A percentile compares a stretch with the other conserved stretches of the same genome.
Conservation (phyloP, 108 stramenopile genomes). For the Cyclotella baltica region DNA sequence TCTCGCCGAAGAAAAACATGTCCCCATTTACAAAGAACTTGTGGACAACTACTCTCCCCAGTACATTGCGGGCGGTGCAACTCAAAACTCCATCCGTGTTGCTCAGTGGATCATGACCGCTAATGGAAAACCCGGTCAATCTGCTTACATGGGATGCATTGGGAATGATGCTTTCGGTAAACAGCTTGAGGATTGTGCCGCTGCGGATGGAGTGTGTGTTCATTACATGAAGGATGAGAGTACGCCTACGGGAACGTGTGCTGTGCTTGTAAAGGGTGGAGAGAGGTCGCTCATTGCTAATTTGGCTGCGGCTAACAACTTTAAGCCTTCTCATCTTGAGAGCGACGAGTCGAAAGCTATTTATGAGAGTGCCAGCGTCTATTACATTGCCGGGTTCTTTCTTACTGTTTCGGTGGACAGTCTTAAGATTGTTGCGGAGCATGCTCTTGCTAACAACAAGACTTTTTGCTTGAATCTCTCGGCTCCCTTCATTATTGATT, state of each 20-base stretch:
- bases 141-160: constrained; percentile 95
- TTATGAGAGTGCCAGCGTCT: constrained; percentile 82
- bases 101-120: constrained; percentile 97
- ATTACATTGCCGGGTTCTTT: constrained; percentile 99
- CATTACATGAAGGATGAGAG: constrained; percentile 96
- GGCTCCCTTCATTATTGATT: constrained; percentile 98
- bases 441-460: constrained; percentile 91
- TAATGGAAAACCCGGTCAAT: constrained; percentile 62
- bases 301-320: constrained; percentile 99
- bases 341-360: constrained; percentile 94
- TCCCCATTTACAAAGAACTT: constrained; percentile 92
- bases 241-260: constrained; percentile 98
- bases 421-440: constrained; percentile 91
- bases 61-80: constrained; percentile 99
- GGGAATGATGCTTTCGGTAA: constrained; percentile 91
- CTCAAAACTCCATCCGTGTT: constrained; percentile 99
- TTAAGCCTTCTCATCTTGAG: constrained; percentile 92
- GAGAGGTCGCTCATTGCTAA: constrained; percentile 97
- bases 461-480: constrained; percentile 96
- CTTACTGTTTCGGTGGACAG: constrained; percentile 96
- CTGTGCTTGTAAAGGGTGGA: constrained; percentile 94
- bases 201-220: constrained; percentile 92
- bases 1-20: constrained; percentile 98
- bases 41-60: constrained; percentile 84
- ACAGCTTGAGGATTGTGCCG: constrained; percentile 88